Evolutionary conservation across 805 yeast genomes (phyloP).

Genomic region (Groenewaldozyma tartarivorans): DNA sequence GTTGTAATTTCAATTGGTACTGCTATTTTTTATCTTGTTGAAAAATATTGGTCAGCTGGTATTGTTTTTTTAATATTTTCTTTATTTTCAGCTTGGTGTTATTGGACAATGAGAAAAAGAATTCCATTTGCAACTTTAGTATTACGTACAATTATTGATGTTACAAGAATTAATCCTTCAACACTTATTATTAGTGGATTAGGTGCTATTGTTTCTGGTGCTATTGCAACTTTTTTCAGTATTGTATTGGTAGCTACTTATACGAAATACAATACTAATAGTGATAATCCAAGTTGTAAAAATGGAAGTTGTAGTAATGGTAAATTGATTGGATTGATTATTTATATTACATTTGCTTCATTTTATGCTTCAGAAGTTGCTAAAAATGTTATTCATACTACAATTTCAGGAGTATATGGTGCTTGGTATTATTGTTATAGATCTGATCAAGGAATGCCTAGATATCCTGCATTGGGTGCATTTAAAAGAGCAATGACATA

Average conservation of each 20-base stretch:
- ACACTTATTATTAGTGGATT: slow-evolving; percentile 49
- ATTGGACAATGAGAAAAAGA: slow-evolving; percentile 60
- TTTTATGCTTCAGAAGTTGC: slow-evolving; percentile 76
- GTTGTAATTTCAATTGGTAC: slow-evolving; percentile 64
- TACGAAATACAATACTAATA: slow-evolving; percentile 51
- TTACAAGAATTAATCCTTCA: slow-evolving; percentile 63
- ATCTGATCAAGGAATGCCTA: slow-evolving; percentile 72
- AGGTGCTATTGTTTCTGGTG: slow-evolving; percentile 52
- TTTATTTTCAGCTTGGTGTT: slow-evolving; percentile 53
- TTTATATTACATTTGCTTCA: slow-evolving; percentile 74
- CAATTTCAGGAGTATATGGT: slow-evolving; percentile 78
- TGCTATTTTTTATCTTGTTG: slow-evolving; percentile 60
- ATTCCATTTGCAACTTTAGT: slow-evolving; percentile 70
- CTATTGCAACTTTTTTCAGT: slow-evolving; percentile 56
- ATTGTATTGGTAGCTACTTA: slow-evolving; percentile 66
- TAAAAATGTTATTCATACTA: slow-evolving; percentile 69
- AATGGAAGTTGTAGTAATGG: slow-evolving; percentile 50
- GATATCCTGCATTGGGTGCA: slow-evolving; percentile 71
- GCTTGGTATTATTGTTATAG: slow-evolving; percentile 80
- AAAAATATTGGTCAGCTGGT: slow-evolving; percentile 70
- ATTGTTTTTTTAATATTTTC: slow-evolving; percentile 63
- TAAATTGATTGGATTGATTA: slow-evolving; percentile 58
- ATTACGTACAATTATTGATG: slow-evolving; percentile 64
- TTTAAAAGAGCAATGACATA: slow-evolving; percentile 71
- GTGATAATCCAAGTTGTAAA: slow-evolving; percentile 39